Evolutionary conservation across 2,329 filamentous ascomycete genomes (phyloP), one percentile per base, ranked within the genome.

Genomic region (Talaromyces sp.): DNA sequence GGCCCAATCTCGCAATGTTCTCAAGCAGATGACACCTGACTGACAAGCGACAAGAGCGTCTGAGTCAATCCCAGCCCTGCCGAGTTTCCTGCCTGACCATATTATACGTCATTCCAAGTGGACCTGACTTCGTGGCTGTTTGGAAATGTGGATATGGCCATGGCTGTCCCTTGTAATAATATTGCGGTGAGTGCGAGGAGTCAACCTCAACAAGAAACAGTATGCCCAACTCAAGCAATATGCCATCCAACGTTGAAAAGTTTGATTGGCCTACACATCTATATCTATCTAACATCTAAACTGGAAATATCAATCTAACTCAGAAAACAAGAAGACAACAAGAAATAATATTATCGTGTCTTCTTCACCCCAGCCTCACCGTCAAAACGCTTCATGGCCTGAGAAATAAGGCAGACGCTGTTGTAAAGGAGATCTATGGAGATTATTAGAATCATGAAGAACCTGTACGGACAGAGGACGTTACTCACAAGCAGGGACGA

Each of bases 401-500:
- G 45, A 25, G 53, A 56, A 13, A 57, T 61, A 6, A 57, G 46
- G 33, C 35, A 25, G 21, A 62, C 13, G 36, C 62, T 63, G 21
- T 58, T 57, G 35, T 59, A 58, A 17, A 63, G 41, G 6, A 63
- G 53, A 36, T 36, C 62, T 63, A 35, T n/a, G 17, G 10, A 39
- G 9, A 22, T n/a, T 8, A 8, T 52, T 39, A 52, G 48, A 15
- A 52, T 36, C 48, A n/a, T 10, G n/a, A 35, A 2, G 6, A 4
- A 52, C 2, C n/a, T 15, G 6, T 4, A n/a, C n/a, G n/a, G 22
- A 19, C 22, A 35, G 10, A 31, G 4, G 13, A 15, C 3, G 31
- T 25, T 39, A 77, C 81, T 75, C 69, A 84, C 82, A 72, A 19
- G 70, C 72, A 5, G 84, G 84, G 55, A 87, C 80, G 33, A 85